Evolutionary conservation across 805 yeast species (phyloP).

Genomic region (Yamadazyma sp.): DNA sequence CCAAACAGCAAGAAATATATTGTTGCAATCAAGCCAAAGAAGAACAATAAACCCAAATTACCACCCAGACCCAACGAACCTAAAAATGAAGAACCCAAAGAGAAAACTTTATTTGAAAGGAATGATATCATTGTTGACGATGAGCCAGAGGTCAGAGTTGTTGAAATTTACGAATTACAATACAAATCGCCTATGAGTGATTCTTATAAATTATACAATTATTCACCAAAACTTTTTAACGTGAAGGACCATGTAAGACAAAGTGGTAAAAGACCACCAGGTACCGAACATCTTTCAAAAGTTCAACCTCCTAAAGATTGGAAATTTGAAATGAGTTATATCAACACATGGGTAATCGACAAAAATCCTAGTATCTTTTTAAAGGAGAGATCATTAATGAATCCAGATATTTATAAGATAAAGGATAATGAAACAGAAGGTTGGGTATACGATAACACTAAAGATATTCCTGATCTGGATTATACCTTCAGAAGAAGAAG

Average conservation of each 20-base stretch:
- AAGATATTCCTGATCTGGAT: constrained; percentile 23
- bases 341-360: constrained; percentile 67
- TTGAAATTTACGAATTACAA: constrained; percentile 78
- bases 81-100: constrained; percentile 6
- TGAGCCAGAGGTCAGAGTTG: constrained; percentile 54
- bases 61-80: constrained; percentile 5
- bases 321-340: constrained; percentile 56
- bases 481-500: constrained; percentile 59
- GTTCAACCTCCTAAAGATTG: constrained; percentile 71
- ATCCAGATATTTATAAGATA: constrained; percentile 13
- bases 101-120: constrained; percentile 34
- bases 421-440: constrained; percentile 34
- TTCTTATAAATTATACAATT: constrained; percentile 61
- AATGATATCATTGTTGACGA: constrained; percentile 68
- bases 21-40: constrained; percentile 13
- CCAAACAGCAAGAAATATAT: constrained; percentile 48
- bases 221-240: constrained; percentile 56
- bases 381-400: constrained; percentile 37
- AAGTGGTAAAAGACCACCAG: constrained; percentile 59
- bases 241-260: constrained; percentile 37
- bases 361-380: constrained; percentile 51
- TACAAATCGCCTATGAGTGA: constrained; percentile 57
- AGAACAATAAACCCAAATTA: constrained; percentile 8
- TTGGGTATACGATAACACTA: constrained; percentile 48
- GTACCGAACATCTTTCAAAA: constrained; percentile 51